These are phyloP conservation scores for Starmera quercuum DNA, from an alignment of 805 yeast genomes.

Conservation along the genomic window DNA sequence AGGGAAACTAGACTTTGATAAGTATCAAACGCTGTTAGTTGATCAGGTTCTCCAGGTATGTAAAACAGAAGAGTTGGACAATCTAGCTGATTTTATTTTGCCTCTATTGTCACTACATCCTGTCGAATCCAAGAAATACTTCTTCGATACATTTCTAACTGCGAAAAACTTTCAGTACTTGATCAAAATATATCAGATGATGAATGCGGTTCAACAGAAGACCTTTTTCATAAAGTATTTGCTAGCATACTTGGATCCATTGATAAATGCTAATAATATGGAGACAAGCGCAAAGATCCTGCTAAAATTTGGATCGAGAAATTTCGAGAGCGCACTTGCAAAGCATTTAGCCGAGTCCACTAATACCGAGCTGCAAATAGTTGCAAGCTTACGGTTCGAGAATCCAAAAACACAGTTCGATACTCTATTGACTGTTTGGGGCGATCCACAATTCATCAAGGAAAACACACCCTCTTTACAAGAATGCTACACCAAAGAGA, in stretches of 20 bases:
- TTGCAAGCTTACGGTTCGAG: slow-evolving; percentile 4
- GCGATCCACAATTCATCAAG: slow-evolving; percentile 28
- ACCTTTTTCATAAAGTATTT: slow-evolving; percentile 10
- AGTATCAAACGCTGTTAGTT: slow-evolving; percentile 7
- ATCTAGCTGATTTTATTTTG: slow-evolving; percentile 8
- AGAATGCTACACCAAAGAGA: slow-evolving; percentile 37
- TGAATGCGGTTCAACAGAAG: slow-evolving; percentile 11
- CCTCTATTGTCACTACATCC: slow-evolving; percentile 18
- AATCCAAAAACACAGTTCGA: slow-evolving; percentile 1
- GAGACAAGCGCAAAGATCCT: slow-evolving; percentile 8
- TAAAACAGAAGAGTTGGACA: neutral
- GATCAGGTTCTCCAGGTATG: slow-evolving; percentile 12
- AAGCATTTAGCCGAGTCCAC: slow-evolving; percentile 3
- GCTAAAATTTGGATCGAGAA: slow-evolving; percentile 1
- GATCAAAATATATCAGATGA: neutral
- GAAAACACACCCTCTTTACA: slow-evolving; percentile 36
- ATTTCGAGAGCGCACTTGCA: slow-evolving; percentile 5
- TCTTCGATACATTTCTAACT: slow-evolving; percentile 11
- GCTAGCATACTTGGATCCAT: slow-evolving; percentile 9
- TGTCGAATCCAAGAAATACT: slow-evolving; percentile 10
- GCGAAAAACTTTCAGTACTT: slow-evolving; percentile 4
- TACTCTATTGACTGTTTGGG: slow-evolving; percentile 23
- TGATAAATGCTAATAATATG: slow-evolving; percentile 4
- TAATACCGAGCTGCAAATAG: slow-evolving; percentile 8
- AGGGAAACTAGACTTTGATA: slow-evolving; percentile 11